phyloP scores from a whole-genome alignment of 176 grass and related monocot species.

The Triticum aestivum region DNA sequence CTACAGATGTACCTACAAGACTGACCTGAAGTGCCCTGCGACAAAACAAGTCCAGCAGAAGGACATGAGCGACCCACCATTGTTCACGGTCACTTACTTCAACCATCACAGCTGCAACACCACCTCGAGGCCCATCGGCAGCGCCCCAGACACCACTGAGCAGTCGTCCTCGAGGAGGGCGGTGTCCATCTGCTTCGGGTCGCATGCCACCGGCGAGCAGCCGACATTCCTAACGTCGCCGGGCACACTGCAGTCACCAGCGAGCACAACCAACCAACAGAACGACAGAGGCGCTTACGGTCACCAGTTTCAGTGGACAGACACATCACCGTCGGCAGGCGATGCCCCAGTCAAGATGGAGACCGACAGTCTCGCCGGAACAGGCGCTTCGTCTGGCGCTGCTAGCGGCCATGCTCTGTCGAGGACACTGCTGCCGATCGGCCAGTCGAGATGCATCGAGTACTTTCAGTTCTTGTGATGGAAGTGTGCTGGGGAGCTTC shows the following conservation, averaged over 20 bases:
- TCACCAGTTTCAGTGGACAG: slow-evolving; percentile 31
- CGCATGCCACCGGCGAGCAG: background rate
- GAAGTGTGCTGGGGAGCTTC: background rate
- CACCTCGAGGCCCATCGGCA: slow-evolving; percentile 21
- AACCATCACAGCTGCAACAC: slow-evolving; percentile 53
- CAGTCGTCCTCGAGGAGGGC: slow-evolving; percentile 22
- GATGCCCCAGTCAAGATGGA: slow-evolving; percentile 18
- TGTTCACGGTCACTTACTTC: slow-evolving; percentile 52
- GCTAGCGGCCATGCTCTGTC: slow-evolving; percentile 22
- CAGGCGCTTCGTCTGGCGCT: background rate
- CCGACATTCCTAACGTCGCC: slow-evolving; percentile 24
- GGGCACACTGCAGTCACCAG: background rate
- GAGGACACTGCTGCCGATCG: slow-evolving; percentile 46
- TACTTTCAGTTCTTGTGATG: slow-evolving; percentile 61
- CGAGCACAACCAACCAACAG: slow-evolving; percentile 27
- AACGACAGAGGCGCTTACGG: background rate
- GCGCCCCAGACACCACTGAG: background rate
- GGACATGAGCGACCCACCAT: slow-evolving; percentile 37
- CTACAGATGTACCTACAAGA: slow-evolving; percentile 69
- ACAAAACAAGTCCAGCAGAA: slow-evolving; percentile 66
- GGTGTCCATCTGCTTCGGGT: slow-evolving; percentile 36
- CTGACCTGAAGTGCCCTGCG: slow-evolving; percentile 52
- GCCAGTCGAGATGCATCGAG: slow-evolving; percentile 56
- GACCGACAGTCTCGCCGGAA: background rate
- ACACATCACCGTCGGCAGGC: background rate